These are phyloP conservation scores for Aspergillus sclerotioniger DNA, from an alignment of 495 filamentous ascomycete genomes.

Conservation along the genomic window DNA sequence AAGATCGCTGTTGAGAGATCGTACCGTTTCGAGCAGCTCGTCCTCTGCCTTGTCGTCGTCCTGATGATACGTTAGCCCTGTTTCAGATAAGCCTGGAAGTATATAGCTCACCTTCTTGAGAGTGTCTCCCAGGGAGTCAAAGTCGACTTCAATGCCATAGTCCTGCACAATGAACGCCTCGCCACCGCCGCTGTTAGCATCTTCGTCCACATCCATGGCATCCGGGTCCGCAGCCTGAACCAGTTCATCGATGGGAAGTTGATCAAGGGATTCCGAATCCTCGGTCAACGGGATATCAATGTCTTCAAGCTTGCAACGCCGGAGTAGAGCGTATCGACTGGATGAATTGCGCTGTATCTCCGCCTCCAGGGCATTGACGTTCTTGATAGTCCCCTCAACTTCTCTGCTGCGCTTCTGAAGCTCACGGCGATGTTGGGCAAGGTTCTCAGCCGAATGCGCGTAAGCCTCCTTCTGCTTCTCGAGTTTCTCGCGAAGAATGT, in stretches of 20 bases:
- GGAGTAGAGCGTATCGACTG: conserved; percentile 75
- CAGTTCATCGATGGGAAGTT: conserved; percentile 83
- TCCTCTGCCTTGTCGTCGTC: conserved; percentile 72
- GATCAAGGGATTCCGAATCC: conserved; percentile 72
- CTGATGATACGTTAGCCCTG: conserved; percentile 47
- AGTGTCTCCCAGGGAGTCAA: conserved; percentile 80
- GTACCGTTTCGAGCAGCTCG: conserved; percentile 75
- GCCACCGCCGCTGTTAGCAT: conserved; percentile 39
- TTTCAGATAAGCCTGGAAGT: neutral
- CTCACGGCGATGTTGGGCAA: conserved; percentile 77
- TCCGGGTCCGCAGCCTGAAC: conserved; percentile 65
- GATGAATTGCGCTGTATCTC: conserved; percentile 81
- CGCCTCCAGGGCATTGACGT: conserved; percentile 73
- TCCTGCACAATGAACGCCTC: conserved; percentile 60
- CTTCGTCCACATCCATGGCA: conserved; percentile 86
- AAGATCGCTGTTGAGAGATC: conserved; percentile 68
- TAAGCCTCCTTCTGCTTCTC: conserved; percentile 64
- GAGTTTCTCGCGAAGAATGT: conserved; percentile 68
- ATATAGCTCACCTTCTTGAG: conserved; percentile 66
- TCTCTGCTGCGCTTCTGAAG: conserved; percentile 79
- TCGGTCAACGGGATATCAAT: conserved; percentile 78
- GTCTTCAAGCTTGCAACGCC: conserved; percentile 90
- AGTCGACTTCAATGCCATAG: conserved; percentile 91
- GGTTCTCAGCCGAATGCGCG: conserved; percentile 66
- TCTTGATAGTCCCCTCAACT: conserved; percentile 75